These are phyloP conservation scores for Aspergillus clavatus DNA, from an alignment of 2,329 filamentous ascomycete genomes.

Conservation along the genomic window DNA sequence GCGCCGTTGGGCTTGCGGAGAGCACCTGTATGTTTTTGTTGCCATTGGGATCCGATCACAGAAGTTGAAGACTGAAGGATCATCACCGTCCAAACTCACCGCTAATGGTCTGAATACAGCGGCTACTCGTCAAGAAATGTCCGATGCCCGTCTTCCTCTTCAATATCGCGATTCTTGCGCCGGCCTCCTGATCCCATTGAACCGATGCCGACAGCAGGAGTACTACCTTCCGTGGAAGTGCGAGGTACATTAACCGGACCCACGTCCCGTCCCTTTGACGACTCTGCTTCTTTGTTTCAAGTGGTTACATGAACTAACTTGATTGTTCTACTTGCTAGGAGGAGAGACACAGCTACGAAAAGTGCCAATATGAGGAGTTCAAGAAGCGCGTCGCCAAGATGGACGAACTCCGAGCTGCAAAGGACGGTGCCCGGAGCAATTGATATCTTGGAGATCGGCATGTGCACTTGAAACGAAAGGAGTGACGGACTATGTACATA, in stretches of 20 bases:
- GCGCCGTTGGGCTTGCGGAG: constrained; percentile 43
- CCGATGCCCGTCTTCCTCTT: constrained; percentile 78
- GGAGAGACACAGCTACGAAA: constrained; percentile 96
- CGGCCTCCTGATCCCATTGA: constrained; percentile 88
- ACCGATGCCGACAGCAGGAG: constrained; percentile 85
- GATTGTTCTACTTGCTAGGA: constrained; percentile 52
- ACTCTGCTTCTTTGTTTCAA: neutral
- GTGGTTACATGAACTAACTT: constrained; percentile 6
- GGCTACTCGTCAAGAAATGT: constrained; percentile 75
- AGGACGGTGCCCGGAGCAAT: constrained; percentile 81
- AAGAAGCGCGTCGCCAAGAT: constrained; percentile 98
- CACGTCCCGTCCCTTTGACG: constrained; percentile 4
- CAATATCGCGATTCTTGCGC: constrained; percentile 95
- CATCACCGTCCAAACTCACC: constrained; percentile 4
- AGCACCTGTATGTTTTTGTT: constrained; percentile 31
- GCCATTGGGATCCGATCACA: constrained; percentile 20
- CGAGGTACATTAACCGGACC: constrained; percentile 58
- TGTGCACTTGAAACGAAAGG: constrained; percentile 23
- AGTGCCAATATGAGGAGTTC: constrained; percentile 99
- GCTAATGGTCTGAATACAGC: constrained; percentile 17
- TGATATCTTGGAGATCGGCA: constrained; percentile 38
- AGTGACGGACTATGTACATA: constrained; percentile 37
- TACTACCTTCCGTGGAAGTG: constrained; percentile 99
- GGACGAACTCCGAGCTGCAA: constrained; percentile 86
- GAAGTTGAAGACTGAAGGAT: constrained; percentile 6